phyloP scores from a whole-genome alignment of 2,329 filamentous ascomycete species.

The Coleophoma cylindrospora region DNA sequence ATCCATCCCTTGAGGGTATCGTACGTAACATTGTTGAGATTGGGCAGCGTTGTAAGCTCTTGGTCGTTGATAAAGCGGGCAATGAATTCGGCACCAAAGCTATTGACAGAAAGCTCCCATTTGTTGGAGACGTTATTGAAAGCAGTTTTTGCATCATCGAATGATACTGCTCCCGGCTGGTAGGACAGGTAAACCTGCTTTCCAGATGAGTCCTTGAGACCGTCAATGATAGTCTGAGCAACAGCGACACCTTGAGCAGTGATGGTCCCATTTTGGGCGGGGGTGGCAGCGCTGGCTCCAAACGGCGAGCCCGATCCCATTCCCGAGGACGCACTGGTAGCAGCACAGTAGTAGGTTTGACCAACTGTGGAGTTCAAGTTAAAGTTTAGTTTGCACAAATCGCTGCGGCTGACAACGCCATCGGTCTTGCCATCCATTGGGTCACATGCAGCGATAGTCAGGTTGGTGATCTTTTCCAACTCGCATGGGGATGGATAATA shows the following conservation, averaged over 20 bases:
- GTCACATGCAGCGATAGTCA: conserved; percentile 4
- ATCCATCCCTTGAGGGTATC: conserved; percentile 50
- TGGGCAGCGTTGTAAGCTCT: conserved; percentile 26
- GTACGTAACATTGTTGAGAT: conserved; percentile 43
- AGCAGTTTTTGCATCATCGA: conserved; percentile 20
- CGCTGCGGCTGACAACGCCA: conserved; percentile 28
- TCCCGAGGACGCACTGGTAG: conserved; percentile 11
- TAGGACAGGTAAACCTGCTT: conserved; percentile 29
- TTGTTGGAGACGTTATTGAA: conserved; percentile 26
- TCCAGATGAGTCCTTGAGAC: conserved; percentile 26
- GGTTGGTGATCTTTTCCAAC: conserved; percentile 2
- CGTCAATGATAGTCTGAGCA: conserved; percentile 28
- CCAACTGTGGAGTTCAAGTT: conserved; percentile 40
- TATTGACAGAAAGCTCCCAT: conserved; percentile 28
- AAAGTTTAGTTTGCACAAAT: conserved; percentile 39
- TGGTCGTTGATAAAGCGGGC: conserved; percentile 29
- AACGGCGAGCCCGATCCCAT: not conserved
- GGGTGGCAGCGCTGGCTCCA: not conserved
- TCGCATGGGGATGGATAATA: conserved; percentile 5
- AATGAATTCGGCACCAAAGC: conserved; percentile 29
- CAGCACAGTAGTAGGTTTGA: conserved; percentile 34
- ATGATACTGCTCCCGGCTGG: conserved; percentile 22
- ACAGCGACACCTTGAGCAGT: conserved; percentile 27
- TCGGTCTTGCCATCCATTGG: conserved; percentile 4
- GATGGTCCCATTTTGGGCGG: conserved; percentile 18